phyloP scores from a whole-genome alignment of 768 basidiomycete species.

The Solioccasus polychromus region DNA sequence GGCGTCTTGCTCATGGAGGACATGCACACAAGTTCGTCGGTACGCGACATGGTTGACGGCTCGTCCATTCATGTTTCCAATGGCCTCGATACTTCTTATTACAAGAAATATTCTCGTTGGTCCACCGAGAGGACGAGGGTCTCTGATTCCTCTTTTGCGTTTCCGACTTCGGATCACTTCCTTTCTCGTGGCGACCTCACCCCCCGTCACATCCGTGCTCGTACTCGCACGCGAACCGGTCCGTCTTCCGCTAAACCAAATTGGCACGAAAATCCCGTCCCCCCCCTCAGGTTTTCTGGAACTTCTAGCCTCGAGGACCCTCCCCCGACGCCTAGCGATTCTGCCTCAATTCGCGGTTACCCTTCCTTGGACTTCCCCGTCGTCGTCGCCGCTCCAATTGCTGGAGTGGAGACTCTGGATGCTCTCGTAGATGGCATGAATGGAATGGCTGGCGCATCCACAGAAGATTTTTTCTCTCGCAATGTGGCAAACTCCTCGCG shows the following conservation, averaged over 20 bases:
- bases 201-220: conserved; percentile 43
- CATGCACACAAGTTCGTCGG: no score
- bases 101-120: conserved; percentile 25
- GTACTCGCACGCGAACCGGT: conserved; percentile 57
- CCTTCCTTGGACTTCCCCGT: conserved; percentile 52
- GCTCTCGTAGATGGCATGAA: conserved; percentile 91
- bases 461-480: conserved; percentile 51
- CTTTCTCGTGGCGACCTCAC: conserved; percentile 28
- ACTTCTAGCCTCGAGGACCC: conserved; percentile 74
- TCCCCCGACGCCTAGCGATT: conserved; percentile 66
- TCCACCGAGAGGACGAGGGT: conserved; percentile 23
- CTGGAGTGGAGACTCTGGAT: conserved; percentile 85
- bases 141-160: conserved; percentile 25
- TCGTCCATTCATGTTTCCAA: no score
- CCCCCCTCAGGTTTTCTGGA: conserved; percentile 61
- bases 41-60: no score
- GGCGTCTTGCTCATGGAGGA: no score
- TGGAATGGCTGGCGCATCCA: conserved; percentile 70
- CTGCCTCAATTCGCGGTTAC: conserved; percentile 18
- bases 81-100: no score
- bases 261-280: conserved; percentile 46
- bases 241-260: conserved; percentile 43
- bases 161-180: conserved; percentile 27
- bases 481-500: conserved; percentile 47
- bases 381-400: conserved; percentile 69